Evolutionary conservation across 164 flowering plant genomes (phyloP).

Genomic region (Stephania japonica): DNA sequence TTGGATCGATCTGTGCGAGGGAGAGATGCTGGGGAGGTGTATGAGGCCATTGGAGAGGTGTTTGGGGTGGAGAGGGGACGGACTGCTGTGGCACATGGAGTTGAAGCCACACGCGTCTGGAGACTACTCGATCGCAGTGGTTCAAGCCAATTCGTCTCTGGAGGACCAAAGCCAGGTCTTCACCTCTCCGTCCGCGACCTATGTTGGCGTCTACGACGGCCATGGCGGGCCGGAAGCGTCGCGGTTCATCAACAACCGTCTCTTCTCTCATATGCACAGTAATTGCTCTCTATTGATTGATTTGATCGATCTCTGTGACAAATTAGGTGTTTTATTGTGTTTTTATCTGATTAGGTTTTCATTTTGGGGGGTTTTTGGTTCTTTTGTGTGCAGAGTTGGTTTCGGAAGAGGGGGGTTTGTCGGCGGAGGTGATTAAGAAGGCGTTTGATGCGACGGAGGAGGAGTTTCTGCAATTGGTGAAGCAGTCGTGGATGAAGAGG

Average conservation of each 20-base stretch:
- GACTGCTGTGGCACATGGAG: constrained; percentile 43
- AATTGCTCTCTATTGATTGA: not conserved
- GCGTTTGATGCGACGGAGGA: constrained; percentile 39
- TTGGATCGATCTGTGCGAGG: too few species aligned
- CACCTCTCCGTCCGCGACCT: constrained; percentile 43
- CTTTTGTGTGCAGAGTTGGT: constrained; percentile 28
- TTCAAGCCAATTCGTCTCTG: constrained; percentile 46
- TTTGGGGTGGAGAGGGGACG: constrained; percentile 32
- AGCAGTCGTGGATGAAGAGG: constrained; percentile 24
- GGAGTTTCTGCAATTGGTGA: constrained; percentile 36
- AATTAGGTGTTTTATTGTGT: not conserved
- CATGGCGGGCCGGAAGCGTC: constrained; percentile 69
- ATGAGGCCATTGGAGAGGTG: constrained; percentile 27
- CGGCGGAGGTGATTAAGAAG: constrained; percentile 36
- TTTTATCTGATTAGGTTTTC: not conserved
- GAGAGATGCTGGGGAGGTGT: constrained; percentile 20
- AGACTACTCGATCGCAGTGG: constrained; percentile 59
- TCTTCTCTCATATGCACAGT: constrained; percentile 36
- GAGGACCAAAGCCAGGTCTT: constrained; percentile 62
- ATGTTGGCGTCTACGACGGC: constrained; percentile 58
- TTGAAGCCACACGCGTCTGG: constrained; percentile 49
- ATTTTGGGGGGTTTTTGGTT: too few species aligned
- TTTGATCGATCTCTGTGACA: not conserved
- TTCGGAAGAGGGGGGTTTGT: constrained; percentile 38
- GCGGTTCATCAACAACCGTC: constrained; percentile 41